These are phyloP conservation scores for Solanum pennellii DNA, from an alignment of 257 asterid species.

Conservation along the genomic window DNA sequence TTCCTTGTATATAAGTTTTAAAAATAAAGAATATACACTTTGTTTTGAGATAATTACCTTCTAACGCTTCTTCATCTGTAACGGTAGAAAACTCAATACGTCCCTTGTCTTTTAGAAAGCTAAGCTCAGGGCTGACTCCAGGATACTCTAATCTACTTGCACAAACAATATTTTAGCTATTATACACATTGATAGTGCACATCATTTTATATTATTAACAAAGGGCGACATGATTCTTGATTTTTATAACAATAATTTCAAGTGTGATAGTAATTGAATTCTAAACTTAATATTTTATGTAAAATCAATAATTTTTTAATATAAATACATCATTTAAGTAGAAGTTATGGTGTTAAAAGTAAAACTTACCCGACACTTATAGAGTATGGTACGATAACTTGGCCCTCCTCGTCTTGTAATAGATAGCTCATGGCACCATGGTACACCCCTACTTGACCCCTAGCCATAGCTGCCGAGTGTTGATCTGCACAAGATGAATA, in stretches of 20 bases:
- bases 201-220: too few species aligned
- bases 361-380: not conserved
- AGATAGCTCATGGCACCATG: slow-evolving; percentile 65
- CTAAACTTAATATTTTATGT: too few species aligned
- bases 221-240: too few species aligned
- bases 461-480: slow-evolving; percentile 55
- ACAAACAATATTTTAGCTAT: not conserved
- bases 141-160: slow-evolving; percentile 63
- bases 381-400: not conserved
- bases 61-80: slow-evolving; percentile 49
- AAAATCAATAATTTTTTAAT: too few species aligned
- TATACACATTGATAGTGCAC: too few species aligned
- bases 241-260: too few species aligned
- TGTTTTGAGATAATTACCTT: not conserved
- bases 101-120: slow-evolving; percentile 56
- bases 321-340: too few species aligned
- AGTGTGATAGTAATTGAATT: too few species aligned
- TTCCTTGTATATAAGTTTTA: too few species aligned
- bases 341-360: too few species aligned
- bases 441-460: slow-evolving; percentile 54
- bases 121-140: slow-evolving; percentile 63
- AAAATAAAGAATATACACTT: not conserved
- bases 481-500: not conserved
- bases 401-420: slow-evolving; percentile 48
- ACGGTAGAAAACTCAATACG: slow-evolving; percentile 45